phyloP scores from a whole-genome alignment of 495 filamentous ascomycete genomes.

The Penicillium psychrofluorescens region DNA sequence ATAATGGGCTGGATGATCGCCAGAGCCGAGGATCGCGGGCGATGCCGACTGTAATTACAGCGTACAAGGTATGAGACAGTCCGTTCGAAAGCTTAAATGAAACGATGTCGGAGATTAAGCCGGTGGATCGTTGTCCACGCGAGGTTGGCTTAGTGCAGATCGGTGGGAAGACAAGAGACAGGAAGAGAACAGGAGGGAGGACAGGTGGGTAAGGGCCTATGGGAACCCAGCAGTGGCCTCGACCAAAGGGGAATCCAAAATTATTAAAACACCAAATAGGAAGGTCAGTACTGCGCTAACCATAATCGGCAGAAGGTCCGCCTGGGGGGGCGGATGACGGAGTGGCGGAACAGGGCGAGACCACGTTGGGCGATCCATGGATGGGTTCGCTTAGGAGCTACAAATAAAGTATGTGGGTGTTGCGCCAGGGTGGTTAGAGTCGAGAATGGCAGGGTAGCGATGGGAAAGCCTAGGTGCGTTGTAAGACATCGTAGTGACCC shows the following conservation, averaged over 20 bases:
- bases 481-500: too few species aligned
- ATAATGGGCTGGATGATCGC: not conserved
- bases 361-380: too few species aligned
- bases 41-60: not conserved
- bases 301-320: not conserved
- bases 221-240: too few species aligned
- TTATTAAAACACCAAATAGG: not conserved
- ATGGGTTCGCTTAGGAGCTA: too few species aligned
- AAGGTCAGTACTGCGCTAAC: not conserved
- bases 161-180: not conserved
- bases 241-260: too few species aligned
- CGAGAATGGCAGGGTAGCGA: too few species aligned
- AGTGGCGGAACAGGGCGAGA: too few species aligned
- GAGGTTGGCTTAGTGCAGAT: conserved; percentile 27
- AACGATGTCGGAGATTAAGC: conserved; percentile 21
- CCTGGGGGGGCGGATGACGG: not conserved
- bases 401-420: too few species aligned
- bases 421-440: too few species aligned
- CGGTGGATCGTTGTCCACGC: conserved; percentile 13
- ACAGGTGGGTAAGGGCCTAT: too few species aligned
- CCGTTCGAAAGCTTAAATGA: conserved; percentile 36
- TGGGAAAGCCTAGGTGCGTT: too few species aligned
- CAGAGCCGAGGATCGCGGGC: not conserved
- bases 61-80: conserved; percentile 17
- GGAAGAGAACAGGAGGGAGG: too few species aligned